Percentiles rank a stretch among this genome's conserved stretches.
Evolutionary conservation across 2,329 filamentous ascomycete genomes (phyloP).

Genomic region (Arthrobotrys iridis): DNA sequence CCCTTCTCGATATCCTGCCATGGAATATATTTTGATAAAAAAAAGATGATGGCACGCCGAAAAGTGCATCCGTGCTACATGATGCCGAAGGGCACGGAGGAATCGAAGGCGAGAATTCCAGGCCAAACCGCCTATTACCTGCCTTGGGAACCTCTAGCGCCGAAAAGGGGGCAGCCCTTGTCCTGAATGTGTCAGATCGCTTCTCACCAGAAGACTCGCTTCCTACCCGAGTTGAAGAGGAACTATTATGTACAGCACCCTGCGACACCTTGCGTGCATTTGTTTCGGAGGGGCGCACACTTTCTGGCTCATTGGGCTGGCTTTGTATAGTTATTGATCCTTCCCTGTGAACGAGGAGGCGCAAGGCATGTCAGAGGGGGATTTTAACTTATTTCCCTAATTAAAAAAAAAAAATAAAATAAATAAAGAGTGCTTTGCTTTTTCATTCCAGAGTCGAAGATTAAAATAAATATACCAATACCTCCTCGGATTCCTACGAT

Average conservation of each 20-base stretch:
- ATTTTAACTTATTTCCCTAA: slow-evolving; percentile 23
- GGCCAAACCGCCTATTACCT: slow-evolving; percentile 9
- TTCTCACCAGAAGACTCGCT: slow-evolving; percentile 16
- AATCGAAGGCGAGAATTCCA: slow-evolving; percentile 13
- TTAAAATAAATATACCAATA: neutral
- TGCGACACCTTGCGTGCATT: slow-evolving; percentile 52
- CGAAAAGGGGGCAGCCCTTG: neutral
- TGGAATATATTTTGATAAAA: too few species aligned
- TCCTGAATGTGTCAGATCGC: slow-evolving; percentile 22
- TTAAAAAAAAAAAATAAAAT: neutral
- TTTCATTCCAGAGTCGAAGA: slow-evolving; percentile 8
- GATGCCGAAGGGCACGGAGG: slow-evolving; percentile 12
- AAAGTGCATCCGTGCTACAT: slow-evolving; percentile 10
- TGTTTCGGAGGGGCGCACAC: slow-evolving; percentile 51
- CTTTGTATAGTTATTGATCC: slow-evolving; percentile 48
- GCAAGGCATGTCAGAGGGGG: slow-evolving; percentile 39
- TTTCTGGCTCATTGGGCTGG: slow-evolving; percentile 17
- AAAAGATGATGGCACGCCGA: slow-evolving; percentile 20
- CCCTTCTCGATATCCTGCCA: slow-evolving; percentile 30
- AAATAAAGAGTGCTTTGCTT: slow-evolving; percentile 12
- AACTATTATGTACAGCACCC: slow-evolving; percentile 34
- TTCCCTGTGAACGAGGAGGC: slow-evolving; percentile 34
- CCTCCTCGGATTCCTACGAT: slow-evolving; percentile 9
- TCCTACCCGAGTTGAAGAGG: slow-evolving; percentile 36
- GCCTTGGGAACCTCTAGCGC: slow-evolving; percentile 32